phyloP scores from a whole-genome alignment of 31 red algal species.

The Asparagopsis taxiformis region DNA sequence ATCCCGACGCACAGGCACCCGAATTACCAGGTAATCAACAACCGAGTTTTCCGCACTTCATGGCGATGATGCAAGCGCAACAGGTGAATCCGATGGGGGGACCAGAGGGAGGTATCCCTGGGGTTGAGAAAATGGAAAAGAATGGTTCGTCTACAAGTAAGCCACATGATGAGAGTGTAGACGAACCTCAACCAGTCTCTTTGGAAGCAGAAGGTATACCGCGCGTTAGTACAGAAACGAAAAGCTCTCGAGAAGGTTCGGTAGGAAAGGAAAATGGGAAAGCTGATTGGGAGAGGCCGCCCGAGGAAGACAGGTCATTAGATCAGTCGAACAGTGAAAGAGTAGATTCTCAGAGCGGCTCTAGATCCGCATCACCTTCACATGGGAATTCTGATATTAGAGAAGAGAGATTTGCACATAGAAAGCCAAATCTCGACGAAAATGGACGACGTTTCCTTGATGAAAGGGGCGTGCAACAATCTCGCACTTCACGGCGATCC shows the following conservation, averaged over 20 bases:
- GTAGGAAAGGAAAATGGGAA: background rate
- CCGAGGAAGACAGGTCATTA: conserved; percentile 5
- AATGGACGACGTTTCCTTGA: conserved; percentile 9
- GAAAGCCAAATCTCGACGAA: conserved; percentile 29
- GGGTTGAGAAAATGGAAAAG: no score
- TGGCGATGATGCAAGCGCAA: conserved; percentile 11
- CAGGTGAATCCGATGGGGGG: background rate
- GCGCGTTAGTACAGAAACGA: background rate
- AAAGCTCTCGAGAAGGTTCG: conserved; percentile 6
- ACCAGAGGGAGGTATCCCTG: no score
- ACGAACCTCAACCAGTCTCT: no score
- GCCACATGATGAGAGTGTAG: no score
- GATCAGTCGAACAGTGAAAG: conserved; percentile 29
- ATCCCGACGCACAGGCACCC: conserved; percentile 8
- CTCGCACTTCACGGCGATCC: conserved; percentile 10
- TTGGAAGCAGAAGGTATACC: conserved; percentile 5
- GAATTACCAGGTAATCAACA: conserved; percentile 4
- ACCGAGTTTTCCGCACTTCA: conserved; percentile 19
- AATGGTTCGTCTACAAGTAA: no score
- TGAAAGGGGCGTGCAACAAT: conserved; percentile 1
- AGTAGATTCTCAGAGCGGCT: conserved; percentile 14
- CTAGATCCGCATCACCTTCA: conserved; percentile 8
- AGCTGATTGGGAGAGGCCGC: background rate
- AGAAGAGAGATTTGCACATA: conserved; percentile 12
- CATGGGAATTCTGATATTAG: conserved; percentile 21